Evolutionary conservation across 257 asterid species (phyloP).

Genomic region (Ocimum tenuiflorum): DNA sequence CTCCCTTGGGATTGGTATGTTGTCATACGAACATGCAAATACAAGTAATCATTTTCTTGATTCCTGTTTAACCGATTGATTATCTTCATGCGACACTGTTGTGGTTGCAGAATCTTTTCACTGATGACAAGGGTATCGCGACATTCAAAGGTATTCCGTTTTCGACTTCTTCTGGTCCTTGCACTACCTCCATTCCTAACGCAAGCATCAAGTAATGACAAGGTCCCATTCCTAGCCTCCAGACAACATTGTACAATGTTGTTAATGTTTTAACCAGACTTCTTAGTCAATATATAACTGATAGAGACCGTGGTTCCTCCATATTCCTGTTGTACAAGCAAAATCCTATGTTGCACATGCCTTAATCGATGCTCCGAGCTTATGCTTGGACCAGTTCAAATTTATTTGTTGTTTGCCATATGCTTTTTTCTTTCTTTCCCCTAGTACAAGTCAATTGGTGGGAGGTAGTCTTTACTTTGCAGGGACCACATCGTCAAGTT

Average conservation of each 20-base stretch:
- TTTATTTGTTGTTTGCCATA: background rate
- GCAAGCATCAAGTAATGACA: conserved; percentile 50
- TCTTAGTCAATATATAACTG: background rate
- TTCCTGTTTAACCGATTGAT: background rate
- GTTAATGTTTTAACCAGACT: background rate
- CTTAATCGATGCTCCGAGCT: background rate
- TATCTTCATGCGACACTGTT: background rate
- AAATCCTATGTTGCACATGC: background rate
- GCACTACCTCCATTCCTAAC: conserved; percentile 63
- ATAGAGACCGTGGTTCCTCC: background rate
- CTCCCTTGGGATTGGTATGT: background rate
- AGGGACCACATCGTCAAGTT: no score
- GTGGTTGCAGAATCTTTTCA: conserved; percentile 63
- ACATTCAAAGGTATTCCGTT: conserved; percentile 81
- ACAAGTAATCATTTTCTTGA: background rate
- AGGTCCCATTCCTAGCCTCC: background rate
- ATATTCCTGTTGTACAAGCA: background rate
- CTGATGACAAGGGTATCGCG: conserved; percentile 73
- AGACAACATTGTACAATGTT: no score
- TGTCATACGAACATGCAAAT: background rate
- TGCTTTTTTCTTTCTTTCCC: background rate
- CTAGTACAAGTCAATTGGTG: no score
- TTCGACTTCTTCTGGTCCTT: conserved; percentile 86
- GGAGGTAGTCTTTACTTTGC: no score
- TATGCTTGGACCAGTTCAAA: background rate